Conservation (phyloP, 2,329 filamentous ascomycete species). For the Dothiorella sarmentorum region DNA sequence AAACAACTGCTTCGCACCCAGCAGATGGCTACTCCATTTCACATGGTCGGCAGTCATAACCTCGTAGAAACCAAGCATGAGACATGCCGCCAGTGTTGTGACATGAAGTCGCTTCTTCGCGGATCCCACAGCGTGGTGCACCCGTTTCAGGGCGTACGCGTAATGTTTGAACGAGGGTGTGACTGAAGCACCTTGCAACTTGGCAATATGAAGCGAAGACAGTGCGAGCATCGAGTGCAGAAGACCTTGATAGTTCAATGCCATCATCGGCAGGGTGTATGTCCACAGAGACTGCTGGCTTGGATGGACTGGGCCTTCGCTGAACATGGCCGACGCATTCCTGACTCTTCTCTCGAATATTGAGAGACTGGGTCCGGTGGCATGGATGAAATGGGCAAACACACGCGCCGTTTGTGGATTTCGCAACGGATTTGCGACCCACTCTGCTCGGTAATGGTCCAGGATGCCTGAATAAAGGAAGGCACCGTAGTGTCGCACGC, state of each 20-base stretch:
- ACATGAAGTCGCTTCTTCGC: conserved; percentile 66
- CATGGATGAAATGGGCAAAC: conserved; percentile 88
- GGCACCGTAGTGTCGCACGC: conserved; percentile 43
- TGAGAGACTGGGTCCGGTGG: conserved; percentile 81
- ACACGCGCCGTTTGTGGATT: conserved; percentile 77
- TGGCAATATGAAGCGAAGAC: conserved; percentile 82
- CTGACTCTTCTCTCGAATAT: conserved; percentile 80
- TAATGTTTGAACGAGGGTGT: conserved; percentile 90
- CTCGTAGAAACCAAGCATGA: conserved; percentile 87
- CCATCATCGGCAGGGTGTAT: conserved; percentile 78
- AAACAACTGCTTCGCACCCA: conserved; percentile 78
- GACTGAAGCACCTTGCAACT: conserved; percentile 68
- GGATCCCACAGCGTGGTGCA: conserved; percentile 72
- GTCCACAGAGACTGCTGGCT: conserved; percentile 62
- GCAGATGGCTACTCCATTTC: conserved; percentile 92
- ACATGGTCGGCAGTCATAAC: conserved; percentile 91
- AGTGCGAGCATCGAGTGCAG: conserved; percentile 88
- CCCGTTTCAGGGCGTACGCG: conserved; percentile 73
- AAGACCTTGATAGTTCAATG: conserved; percentile 79
- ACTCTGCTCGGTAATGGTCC: conserved; percentile 45
- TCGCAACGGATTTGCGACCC: conserved; percentile 62
- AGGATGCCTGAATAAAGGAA: conserved; percentile 48
- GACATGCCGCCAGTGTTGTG: conserved; percentile 80
- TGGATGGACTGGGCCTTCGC: conserved; percentile 57
- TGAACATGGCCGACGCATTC: conserved; percentile 66